A percentile compares a stretch with the other conserved stretches of the same genome.
Conservation (phyloP, 176 grass and related monocot species). For the Oryza rufipogon region DNA sequence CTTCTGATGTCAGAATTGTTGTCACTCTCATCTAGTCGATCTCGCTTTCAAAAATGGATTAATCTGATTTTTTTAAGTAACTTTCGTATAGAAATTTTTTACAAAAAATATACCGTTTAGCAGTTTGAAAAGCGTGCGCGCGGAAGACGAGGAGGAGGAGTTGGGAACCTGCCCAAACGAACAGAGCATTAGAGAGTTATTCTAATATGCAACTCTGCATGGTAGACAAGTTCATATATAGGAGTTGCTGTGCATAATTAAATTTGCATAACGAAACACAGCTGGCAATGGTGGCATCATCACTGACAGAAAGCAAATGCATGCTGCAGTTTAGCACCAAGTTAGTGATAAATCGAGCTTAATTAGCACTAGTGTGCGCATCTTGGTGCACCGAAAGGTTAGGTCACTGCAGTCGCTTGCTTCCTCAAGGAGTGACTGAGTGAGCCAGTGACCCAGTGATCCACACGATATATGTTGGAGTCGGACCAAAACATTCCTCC, state of each 20-base stretch:
- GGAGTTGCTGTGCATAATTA: background rate
- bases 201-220: too few relatives aligned
- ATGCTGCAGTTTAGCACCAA: background rate
- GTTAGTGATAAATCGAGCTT: background rate
- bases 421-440: background rate
- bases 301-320: background rate
- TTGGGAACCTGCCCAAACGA: too few relatives aligned
- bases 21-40: too few relatives aligned
- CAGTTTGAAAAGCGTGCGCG: too few relatives aligned
- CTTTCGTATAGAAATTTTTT: too few relatives aligned
- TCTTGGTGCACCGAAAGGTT: background rate
- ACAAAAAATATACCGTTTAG: too few relatives aligned
- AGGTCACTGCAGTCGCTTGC: background rate
- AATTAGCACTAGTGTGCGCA: background rate
- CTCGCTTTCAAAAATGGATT: too few relatives aligned
- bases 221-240: too few relatives aligned
- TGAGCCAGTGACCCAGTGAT: background rate
- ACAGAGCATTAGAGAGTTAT: too few relatives aligned
- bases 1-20: too few relatives aligned
- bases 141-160: too few relatives aligned
- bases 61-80: too few relatives aligned
- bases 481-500: background rate
- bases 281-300: background rate
- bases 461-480: background rate
- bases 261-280: background rate